phyloP scores from a whole-genome alignment of 2,329 filamentous ascomycete genomes.

The Shiraia bambusicola region DNA sequence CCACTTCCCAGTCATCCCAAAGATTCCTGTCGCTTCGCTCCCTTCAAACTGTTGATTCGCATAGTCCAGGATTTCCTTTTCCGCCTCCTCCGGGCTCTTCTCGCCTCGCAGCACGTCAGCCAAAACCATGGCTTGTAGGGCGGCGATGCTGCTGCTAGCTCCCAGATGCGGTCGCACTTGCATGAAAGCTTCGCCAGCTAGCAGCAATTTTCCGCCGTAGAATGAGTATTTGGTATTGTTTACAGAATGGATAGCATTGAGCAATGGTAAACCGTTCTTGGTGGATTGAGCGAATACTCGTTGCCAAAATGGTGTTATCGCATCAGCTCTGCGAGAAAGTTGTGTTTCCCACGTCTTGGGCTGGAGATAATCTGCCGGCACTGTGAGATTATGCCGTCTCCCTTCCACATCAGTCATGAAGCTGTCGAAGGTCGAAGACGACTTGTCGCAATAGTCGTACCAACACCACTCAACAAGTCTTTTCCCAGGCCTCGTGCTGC shows the following conservation, averaged over 20 bases:
- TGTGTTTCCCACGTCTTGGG: conserved; percentile 40
- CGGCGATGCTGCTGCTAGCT: conserved; percentile 48
- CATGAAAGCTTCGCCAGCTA: conserved; percentile 49
- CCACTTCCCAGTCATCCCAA: conserved; percentile 21
- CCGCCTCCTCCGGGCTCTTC: conserved; percentile 34
- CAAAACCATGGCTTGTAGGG: conserved; percentile 42
- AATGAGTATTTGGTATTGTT: conserved; percentile 38
- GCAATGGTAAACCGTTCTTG: conserved; percentile 35
- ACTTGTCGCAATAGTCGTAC: conserved; percentile 38
- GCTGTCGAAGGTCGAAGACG: conserved; percentile 35
- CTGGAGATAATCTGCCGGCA: conserved; percentile 42
- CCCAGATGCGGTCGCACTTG: conserved; percentile 48
- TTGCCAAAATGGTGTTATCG: conserved; percentile 41
- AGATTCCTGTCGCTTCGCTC: conserved; percentile 11
- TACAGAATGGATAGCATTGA: conserved; percentile 48
- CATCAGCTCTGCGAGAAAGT: conserved; percentile 21
- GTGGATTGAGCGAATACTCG: conserved; percentile 40
- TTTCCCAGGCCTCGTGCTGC: conserved; percentile 25
- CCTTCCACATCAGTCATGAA: conserved; percentile 47
- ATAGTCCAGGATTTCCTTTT: conserved; percentile 26
- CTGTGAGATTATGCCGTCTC: conserved; percentile 40
- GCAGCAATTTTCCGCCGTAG: conserved; percentile 43
- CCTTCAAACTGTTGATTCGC: conserved; percentile 19
- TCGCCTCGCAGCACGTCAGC: conserved; percentile 39
- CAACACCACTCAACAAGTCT: conserved; percentile 47